Evolutionary conservation across 805 yeast species (phyloP).

Genomic region (Kregervanrija pseudodelftensis): DNA sequence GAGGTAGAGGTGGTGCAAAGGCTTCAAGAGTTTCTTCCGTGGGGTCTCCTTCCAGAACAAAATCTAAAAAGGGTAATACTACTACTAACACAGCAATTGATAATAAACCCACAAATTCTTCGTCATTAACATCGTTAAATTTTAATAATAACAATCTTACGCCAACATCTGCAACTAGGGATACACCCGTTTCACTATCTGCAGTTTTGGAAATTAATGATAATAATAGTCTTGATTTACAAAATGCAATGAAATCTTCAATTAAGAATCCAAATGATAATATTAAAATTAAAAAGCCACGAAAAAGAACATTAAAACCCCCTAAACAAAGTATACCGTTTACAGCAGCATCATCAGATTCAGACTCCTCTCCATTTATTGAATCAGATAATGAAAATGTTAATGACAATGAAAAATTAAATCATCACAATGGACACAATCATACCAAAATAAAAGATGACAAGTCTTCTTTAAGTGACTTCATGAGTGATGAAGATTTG

Average conservation of each 20-base stretch:
- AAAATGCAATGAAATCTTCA: too few relatives aligned
- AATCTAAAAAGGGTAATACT: slow-evolving; percentile 1
- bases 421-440: not conserved
- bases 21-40: not conserved
- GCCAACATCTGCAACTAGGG: slow-evolving; percentile 5
- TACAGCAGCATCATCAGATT: slow-evolving; percentile 6
- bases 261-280: too few relatives aligned
- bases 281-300: not conserved
- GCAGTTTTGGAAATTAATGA: not conserved
- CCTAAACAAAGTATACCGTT: slow-evolving; percentile 4
- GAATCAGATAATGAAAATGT: slow-evolving; percentile 6
- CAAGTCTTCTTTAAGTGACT: slow-evolving; percentile 44
- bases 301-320: slow-evolving; percentile 5
- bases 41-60: not conserved
- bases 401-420: not conserved
- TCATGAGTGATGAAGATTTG: slow-evolving; percentile 45
- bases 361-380: slow-evolving; percentile 8
- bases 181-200: not conserved
- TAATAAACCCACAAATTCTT: not conserved
- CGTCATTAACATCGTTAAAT: not conserved
- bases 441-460: not conserved
- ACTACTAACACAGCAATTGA: slow-evolving; percentile 1
- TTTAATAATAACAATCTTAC: not conserved
- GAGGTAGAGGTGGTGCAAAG: slow-evolving; percentile 6
- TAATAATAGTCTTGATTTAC: not conserved